These are phyloP conservation scores for Chalara sp. DNA, from an alignment of 2,329 filamentous ascomycete genomes.

Conservation along the genomic window DNA sequence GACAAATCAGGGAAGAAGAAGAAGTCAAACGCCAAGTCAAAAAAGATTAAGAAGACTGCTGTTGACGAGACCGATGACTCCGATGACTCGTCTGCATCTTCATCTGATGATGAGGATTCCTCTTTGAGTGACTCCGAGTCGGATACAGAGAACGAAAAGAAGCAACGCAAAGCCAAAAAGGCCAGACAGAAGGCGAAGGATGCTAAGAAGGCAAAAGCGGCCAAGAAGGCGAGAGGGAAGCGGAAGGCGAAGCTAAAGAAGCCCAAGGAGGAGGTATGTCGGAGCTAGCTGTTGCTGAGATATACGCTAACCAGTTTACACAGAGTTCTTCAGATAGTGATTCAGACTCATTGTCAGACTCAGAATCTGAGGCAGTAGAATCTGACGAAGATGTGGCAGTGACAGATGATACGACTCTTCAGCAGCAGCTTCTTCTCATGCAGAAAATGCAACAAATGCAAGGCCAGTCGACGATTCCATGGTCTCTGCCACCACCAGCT, in stretches of 20 bases:
- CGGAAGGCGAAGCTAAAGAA: constrained; percentile 35
- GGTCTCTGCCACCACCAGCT: constrained; percentile 12
- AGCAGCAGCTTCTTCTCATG: constrained; percentile 5
- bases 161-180: constrained; percentile 16
- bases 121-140: constrained; percentile 5
- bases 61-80: constrained; percentile 16
- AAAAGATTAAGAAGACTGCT: constrained; percentile 17
- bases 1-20: constrained; percentile 14
- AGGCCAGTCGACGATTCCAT: constrained; percentile 3
- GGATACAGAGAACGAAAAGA: constrained; percentile 26
- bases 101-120: constrained; percentile 12
- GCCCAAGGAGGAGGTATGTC: constrained; percentile 27
- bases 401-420: constrained; percentile 9
- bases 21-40: constrained; percentile 15
- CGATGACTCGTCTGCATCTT: constrained; percentile 12
- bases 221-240: constrained; percentile 23
- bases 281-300: not conserved
- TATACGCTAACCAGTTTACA: not conserved
- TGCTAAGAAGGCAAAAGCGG: constrained; percentile 28
- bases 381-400: constrained; percentile 2
- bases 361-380: constrained; percentile 12
- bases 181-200: constrained; percentile 27
- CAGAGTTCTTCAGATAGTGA: constrained; percentile 23
- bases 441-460: not conserved
- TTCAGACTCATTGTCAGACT: constrained; percentile 27